Conservation (phyloP, 371 early-diverging fungal genomes). For the Chytridium lagenaria region DNA sequence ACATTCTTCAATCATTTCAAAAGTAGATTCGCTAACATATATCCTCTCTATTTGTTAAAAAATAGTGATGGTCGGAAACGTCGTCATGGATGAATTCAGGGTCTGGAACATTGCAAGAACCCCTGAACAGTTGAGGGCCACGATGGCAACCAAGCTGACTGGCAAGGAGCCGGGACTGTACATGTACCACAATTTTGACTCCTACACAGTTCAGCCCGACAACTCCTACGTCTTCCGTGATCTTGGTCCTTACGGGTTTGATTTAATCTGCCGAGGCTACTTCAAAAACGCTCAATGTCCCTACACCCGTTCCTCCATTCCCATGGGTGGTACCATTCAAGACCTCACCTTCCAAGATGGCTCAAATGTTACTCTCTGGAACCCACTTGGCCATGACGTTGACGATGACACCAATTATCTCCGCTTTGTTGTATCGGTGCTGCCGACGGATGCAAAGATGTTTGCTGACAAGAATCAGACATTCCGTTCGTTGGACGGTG, state of each 20-base stretch:
- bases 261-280: conserved; percentile 18
- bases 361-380: neutral
- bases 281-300: neutral
- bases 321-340: conserved; percentile 11
- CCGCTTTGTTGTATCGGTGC: conserved; percentile 19
- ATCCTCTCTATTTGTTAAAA: neutral
- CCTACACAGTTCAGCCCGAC: conserved; percentile 17
- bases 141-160: conserved; percentile 6
- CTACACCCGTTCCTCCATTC: neutral
- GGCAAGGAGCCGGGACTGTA: conserved; percentile 19
- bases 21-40: neutral
- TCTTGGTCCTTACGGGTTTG: conserved; percentile 6
- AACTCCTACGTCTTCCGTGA: conserved; percentile 16
- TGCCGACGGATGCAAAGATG: conserved; percentile 16
- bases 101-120: conserved; percentile 16
- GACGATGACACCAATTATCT: conserved; percentile 24
- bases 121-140: neutral
- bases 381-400: conserved; percentile 16
- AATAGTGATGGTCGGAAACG: conserved; percentile 1
- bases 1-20: neutral
- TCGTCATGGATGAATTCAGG: conserved; percentile 19
- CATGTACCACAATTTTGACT: conserved; percentile 27
- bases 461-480: conserved; percentile 8
- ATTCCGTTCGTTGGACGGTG: conserved; percentile 3
- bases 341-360: conserved; percentile 15